These are phyloP conservation scores for Fusarium buxicola DNA, from an alignment of 2,329 filamentous ascomycete genomes.

Conservation along the genomic window DNA sequence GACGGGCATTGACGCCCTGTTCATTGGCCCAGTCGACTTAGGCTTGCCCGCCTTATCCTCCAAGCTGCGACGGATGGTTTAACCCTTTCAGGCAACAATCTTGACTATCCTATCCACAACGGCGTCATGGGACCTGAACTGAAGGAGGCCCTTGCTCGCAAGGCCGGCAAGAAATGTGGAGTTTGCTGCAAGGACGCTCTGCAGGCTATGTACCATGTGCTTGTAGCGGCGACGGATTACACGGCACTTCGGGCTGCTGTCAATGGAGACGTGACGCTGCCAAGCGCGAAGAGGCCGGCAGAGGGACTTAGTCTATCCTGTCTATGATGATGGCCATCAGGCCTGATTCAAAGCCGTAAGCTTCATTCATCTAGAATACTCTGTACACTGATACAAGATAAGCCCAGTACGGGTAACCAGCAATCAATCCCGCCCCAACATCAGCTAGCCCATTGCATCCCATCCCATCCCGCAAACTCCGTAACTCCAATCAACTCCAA, in stretches of 20 bases:
- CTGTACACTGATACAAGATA: not conserved
- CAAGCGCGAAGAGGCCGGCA: constrained; percentile 47
- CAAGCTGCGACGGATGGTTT: not conserved
- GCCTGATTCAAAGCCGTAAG: not conserved
- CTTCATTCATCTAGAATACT: too few species aligned
- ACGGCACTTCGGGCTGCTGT: constrained; percentile 59
- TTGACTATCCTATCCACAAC: constrained; percentile 69
- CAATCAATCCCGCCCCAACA: not conserved
- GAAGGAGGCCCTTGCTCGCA: constrained; percentile 66
- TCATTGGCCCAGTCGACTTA: constrained; percentile 73
- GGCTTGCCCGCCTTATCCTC: constrained; percentile 48
- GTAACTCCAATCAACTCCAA: not conserved
- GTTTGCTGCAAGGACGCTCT: constrained; percentile 66
- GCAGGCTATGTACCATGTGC: constrained; percentile 70
- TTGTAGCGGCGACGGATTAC: constrained; percentile 66
- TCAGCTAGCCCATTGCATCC: not conserved
- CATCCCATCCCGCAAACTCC: not conserved
- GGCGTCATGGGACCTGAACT: constrained; percentile 68
- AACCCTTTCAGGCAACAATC: constrained; percentile 60
- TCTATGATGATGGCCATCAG: too few species aligned
- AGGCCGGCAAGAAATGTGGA: constrained; percentile 72
- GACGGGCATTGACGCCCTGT: constrained; percentile 72
- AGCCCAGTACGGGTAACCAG: too few species aligned
- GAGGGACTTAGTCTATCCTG: too few species aligned
- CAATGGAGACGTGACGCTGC: constrained; percentile 59